phyloP scores from a whole-genome alignment of 176 grass and related monocot genomes.

The Melocanna baccifera region DNA sequence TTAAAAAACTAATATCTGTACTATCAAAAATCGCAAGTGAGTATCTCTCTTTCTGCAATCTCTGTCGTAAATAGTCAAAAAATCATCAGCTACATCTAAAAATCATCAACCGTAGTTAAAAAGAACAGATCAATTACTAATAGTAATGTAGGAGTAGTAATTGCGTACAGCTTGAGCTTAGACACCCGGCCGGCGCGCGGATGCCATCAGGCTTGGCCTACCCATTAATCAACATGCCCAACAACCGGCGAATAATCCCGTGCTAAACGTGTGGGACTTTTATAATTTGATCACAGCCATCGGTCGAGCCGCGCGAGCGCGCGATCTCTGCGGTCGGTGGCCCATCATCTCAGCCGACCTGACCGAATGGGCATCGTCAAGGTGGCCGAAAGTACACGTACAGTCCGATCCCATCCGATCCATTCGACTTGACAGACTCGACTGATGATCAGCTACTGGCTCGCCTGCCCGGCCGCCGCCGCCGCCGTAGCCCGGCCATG shows the following conservation, averaged over 20 bases:
- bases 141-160: neutral
- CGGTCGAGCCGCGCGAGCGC: neutral
- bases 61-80: no score
- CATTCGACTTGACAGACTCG: neutral
- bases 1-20: no score
- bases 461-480: neutral
- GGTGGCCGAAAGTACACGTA: conserved; percentile 8
- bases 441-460: neutral
- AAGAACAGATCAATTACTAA: no score
- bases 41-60: no score
- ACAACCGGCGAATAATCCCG: conserved; percentile 15
- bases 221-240: neutral
- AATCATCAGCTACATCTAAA: no score
- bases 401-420: neutral
- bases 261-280: conserved; percentile 38
- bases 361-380: conserved; percentile 7
- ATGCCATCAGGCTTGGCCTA: neutral
- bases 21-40: no score
- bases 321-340: neutral
- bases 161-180: neutral
- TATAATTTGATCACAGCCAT: neutral
- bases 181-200: neutral
- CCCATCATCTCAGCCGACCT: conserved; percentile 18
- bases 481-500: neutral
- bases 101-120: no score